Evolutionary conservation across 2,329 filamentous ascomycete genomes (phyloP).

Genomic region (Pestalotiopsis sp.): DNA sequence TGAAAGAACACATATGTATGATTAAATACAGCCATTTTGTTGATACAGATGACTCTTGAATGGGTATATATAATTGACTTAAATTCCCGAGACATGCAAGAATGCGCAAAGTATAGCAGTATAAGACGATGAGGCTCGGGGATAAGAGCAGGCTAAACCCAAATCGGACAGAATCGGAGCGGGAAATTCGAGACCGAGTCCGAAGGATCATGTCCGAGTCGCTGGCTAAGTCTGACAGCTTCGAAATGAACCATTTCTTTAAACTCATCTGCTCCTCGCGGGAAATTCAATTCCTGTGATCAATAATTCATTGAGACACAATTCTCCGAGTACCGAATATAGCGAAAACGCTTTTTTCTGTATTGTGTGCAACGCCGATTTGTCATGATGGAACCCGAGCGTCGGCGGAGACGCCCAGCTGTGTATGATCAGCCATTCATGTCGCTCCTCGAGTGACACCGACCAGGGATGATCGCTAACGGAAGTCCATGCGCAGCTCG

Average conservation of each 20-base stretch:
- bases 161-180: neutral
- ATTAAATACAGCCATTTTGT: neutral
- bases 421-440: conserved; percentile 5
- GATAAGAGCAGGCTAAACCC: neutral
- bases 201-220: conserved; percentile 4
- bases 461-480: neutral
- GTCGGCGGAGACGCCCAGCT: conserved; percentile 9
- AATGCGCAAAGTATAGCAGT: neutral
- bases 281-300: neutral
- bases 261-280: neutral
- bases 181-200: conserved; percentile 4
- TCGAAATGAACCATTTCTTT: neutral
- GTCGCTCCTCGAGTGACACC: neutral
- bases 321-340: neutral
- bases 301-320: neutral
- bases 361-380: neutral
- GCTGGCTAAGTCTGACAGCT: neutral
- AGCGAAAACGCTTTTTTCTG: neutral
- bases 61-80: neutral
- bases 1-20: neutral
- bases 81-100: neutral
- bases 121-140: neutral
- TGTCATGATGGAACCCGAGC: conserved; percentile 5
- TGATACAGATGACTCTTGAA: too few species aligned
- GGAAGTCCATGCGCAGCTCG: neutral